A percentile compares a stretch with the other conserved stretches of the same genome.
These are phyloP conservation scores for Emericellopsis terricola DNA, from an alignment of 495 filamentous ascomycete species.

Conservation along the genomic window DNA sequence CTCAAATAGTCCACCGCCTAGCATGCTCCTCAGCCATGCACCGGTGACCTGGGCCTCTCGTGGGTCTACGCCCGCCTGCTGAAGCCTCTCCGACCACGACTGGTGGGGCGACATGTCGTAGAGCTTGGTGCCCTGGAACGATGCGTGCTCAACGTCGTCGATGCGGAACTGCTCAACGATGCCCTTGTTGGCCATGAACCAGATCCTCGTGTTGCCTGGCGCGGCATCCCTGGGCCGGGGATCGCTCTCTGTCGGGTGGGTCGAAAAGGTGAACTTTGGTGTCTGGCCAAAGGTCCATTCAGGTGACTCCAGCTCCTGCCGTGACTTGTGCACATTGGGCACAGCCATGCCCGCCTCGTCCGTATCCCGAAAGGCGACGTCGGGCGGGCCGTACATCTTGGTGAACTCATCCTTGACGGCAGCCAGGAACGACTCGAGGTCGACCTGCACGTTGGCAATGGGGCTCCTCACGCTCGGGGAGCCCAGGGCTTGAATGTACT, in stretches of 20 bases:
- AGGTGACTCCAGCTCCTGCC: conserved; percentile 45
- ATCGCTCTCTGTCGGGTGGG: conserved; percentile 33
- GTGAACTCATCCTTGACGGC: conserved; percentile 34
- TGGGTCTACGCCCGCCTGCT: no score
- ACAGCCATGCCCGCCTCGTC: conserved; percentile 38
- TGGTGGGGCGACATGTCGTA: no score
- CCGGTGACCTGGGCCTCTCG: conserved; percentile 9
- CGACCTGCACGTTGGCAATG: conserved; percentile 53
- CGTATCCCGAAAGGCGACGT: no score
- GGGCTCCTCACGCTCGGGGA: conserved; percentile 86
- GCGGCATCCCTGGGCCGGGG: conserved; percentile 30
- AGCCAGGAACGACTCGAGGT: conserved; percentile 26
- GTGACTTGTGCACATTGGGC: no score
- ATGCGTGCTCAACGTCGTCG: not conserved
- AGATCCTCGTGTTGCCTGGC: conserved; percentile 12
- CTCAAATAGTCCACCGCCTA: no score
- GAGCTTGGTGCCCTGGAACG: no score
- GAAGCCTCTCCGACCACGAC: no score
- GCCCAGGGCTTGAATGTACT: conserved; percentile 61
- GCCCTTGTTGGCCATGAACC: conserved; percentile 1
- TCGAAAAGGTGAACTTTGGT: conserved; percentile 59
- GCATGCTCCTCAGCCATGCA: conserved; percentile 18
- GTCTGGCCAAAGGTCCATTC: conserved; percentile 77
- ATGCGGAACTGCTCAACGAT: conserved; percentile 5
- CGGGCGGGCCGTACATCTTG: conserved; percentile 36